Conservation (phyloP, 306 rosid species). For the Morella rubra region DNA sequence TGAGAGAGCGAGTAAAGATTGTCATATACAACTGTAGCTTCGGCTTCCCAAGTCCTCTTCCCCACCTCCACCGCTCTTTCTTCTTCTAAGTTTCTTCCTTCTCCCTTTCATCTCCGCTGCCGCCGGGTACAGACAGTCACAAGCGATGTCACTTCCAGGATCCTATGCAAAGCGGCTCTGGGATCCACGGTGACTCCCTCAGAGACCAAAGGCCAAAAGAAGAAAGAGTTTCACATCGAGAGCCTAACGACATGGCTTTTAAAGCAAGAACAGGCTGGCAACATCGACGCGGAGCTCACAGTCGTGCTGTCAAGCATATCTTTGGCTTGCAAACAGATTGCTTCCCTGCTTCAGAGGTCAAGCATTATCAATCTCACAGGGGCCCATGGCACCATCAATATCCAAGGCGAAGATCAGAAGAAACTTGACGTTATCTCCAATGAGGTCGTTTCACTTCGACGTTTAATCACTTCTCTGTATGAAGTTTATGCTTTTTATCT, state of each 20-base stretch:
- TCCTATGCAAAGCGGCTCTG: slow-evolving; percentile 12
- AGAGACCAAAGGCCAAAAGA: neutral
- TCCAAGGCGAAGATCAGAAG: slow-evolving; percentile 53
- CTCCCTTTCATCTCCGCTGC: slow-evolving; percentile 10
- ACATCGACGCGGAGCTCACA: slow-evolving; percentile 41
- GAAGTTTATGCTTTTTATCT: neutral
- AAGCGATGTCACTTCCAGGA: neutral
- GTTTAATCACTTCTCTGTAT: neutral
- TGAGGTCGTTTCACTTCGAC: slow-evolving; percentile 18
- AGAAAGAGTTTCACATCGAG: slow-evolving; percentile 23
- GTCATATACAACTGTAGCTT: no score
- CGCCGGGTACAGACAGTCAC: slow-evolving; percentile 3
- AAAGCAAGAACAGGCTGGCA: slow-evolving; percentile 38
- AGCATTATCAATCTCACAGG: slow-evolving; percentile 42
- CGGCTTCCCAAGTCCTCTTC: no score
- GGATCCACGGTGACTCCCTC: slow-evolving; percentile 9
- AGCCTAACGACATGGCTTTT: slow-evolving; percentile 44
- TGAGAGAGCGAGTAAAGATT: no score
- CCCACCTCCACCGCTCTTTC: no score
- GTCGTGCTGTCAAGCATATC: slow-evolving; percentile 46
- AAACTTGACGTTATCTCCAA: slow-evolving; percentile 50
- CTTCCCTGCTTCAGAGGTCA: slow-evolving; percentile 42
- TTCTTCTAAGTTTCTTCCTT: neutral
- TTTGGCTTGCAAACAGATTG: slow-evolving; percentile 45
- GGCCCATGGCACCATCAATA: slow-evolving; percentile 35